Evolutionary conservation across 108 stramenopile genomes (phyloP).

Genomic region (Cyclotella baltica): DNA sequence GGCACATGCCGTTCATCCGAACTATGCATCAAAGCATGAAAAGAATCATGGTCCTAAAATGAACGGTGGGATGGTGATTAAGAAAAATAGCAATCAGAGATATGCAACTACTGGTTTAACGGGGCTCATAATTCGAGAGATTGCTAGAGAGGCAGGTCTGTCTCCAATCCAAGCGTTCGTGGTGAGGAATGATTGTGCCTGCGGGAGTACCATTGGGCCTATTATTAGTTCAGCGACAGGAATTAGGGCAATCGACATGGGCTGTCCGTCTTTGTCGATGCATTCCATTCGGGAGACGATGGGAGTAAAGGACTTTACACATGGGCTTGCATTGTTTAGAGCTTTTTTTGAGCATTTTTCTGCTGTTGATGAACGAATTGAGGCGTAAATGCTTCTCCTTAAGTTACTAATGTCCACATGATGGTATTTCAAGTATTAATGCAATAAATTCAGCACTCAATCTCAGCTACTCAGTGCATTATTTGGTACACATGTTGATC

Average conservation of each 20-base stretch:
- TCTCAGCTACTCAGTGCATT: neutral
- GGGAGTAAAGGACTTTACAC: slow-evolving; percentile 77
- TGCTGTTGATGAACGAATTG: slow-evolving; percentile 62
- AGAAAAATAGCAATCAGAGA: slow-evolving; percentile 96
- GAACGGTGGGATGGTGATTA: slow-evolving; percentile 97
- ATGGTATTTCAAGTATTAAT: neutral
- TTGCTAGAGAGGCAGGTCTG: slow-evolving; percentile 72
- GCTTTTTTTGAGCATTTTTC: slow-evolving; percentile 80
- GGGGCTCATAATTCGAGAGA: slow-evolving; percentile 86
- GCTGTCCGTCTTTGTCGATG: slow-evolving; percentile 97
- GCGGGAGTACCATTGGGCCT: slow-evolving; percentile 98
- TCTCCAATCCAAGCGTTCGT: slow-evolving; percentile 92
- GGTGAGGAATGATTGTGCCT: slow-evolving; percentile 94
- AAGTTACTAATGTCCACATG: too few species aligned
- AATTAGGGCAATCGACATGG: slow-evolving; percentile 95
- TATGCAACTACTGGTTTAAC: slow-evolving; percentile 95
- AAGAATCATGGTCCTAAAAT: slow-evolving; percentile 91
- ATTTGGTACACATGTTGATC: too few species aligned
- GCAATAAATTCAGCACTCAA: neutral
- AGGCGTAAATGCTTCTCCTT: slow-evolving; percentile 13
- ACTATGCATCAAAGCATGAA: slow-evolving; percentile 96
- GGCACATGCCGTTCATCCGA: slow-evolving; percentile 98
- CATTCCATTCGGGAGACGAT: slow-evolving; percentile 95
- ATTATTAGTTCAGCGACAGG: slow-evolving; percentile 90
- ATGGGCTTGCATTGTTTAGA: slow-evolving; percentile 79